phyloP scores from a whole-genome alignment of 352 stramenopile genomes.

The Thraustochytrium striatum region DNA sequence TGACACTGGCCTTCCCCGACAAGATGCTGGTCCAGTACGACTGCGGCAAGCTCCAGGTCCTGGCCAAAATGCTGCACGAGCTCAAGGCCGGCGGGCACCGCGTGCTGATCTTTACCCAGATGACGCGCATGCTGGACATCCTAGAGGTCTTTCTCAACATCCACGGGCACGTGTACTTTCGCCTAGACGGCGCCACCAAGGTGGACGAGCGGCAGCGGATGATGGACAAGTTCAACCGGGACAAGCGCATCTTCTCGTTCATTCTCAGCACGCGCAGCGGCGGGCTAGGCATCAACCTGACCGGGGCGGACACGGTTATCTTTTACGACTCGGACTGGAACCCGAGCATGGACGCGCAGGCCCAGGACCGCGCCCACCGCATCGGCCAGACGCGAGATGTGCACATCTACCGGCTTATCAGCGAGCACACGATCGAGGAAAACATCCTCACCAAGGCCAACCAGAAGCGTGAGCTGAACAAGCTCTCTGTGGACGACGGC shows the following conservation, averaged over 20 bases:
- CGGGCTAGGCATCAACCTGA: slow-evolving; percentile 97
- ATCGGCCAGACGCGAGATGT: slow-evolving; percentile 97
- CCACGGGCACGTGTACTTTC: slow-evolving; percentile 93
- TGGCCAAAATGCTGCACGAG: slow-evolving; percentile 84
- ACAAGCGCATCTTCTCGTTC: slow-evolving; percentile 93
- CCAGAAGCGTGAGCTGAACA: slow-evolving; percentile 91
- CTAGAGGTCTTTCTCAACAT: slow-evolving; percentile 97
- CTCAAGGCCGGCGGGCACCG: slow-evolving; percentile 89
- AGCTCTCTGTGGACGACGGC: slow-evolving; percentile 46
- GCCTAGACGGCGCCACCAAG: slow-evolving; percentile 92
- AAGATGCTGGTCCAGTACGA: slow-evolving; percentile 96
- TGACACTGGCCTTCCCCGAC: slow-evolving; percentile 92
- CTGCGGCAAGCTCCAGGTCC: slow-evolving; percentile 80
- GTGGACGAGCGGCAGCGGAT: slow-evolving; percentile 90
- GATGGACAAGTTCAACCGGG: slow-evolving; percentile 98
- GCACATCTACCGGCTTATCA: slow-evolving; percentile 97
- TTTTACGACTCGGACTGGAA: slow-evolving; percentile 91
- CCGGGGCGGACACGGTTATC: slow-evolving; percentile 87
- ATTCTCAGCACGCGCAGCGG: slow-evolving; percentile 95
- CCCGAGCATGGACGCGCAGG: slow-evolving; percentile 83
- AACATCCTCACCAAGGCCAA: slow-evolving; percentile 98
- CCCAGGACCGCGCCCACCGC: slow-evolving; percentile 92
- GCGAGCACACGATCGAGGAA: slow-evolving; percentile 94
- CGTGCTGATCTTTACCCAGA: slow-evolving; percentile 93
- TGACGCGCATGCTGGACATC: slow-evolving; percentile 99